Base-by-base conservation (phyloP, 108 stramenopile species). In the Parietichytrium sp. region DNA sequence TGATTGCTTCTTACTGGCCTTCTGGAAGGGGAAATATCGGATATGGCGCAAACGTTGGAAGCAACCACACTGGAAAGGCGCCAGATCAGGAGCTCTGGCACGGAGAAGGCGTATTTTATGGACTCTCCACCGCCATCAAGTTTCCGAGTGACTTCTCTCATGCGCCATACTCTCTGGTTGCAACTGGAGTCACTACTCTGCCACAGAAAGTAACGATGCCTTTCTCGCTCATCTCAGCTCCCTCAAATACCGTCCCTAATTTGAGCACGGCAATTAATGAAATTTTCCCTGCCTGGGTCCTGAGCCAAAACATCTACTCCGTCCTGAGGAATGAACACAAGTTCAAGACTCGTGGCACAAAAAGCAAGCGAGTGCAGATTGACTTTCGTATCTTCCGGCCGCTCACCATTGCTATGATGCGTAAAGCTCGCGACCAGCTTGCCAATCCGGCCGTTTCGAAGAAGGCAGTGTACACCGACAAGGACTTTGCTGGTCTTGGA, bases 31-130 rank as follows among this genome's bases (percentile, higher is more conserved):
- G 96, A 16, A 96, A 98, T 85, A 93, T 98, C 3, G 95, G 92
- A 4, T 98, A 97, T 81, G 97, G 97, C 10, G 86, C 84, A 42
- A 96, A 96, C 81, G 93, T 96, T 13, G 97, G 97, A 10, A 91
- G 91, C 27, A 98, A 98, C 85, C 97, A 98, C 84, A 98, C 97
- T 2, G 95, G 94, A 7, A 86, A 96, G 4, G 81, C 94, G 13
- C 93, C 96, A 3, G 97, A 98, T 87, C 95, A 96, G 83, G 95
- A 97, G 87, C 83, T 87, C 20, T 80, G 89, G 80, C 85, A 90
- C 2, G 97, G 96, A 0, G 97, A 98, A 82, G 97, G 97, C 4
- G 86, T 93, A 29, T 89, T 98, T 93, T 87, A 96, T 91, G 97
- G 97, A 4, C 86, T 98, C 80, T 86, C 88, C 25, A 81, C 83